Conservation (phyloP, 2,329 filamentous ascomycete species). For the Stromatinia cepivora region DNA sequence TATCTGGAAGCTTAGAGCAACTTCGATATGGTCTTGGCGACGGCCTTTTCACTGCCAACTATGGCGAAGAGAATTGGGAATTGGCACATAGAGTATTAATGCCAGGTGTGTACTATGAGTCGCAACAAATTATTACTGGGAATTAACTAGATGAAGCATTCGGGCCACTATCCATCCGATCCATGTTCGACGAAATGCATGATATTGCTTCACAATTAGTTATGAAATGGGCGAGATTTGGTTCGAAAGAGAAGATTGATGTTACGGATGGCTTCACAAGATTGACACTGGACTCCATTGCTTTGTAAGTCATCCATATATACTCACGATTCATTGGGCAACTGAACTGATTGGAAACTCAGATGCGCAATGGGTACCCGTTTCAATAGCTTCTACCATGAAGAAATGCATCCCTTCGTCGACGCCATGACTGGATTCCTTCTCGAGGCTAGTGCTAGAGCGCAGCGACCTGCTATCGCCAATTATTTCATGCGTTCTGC, state of each 20-base stretch:
- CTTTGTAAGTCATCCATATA: slow-evolving; percentile 46
- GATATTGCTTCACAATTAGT: slow-evolving; percentile 66
- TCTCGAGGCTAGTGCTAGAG: slow-evolving; percentile 54
- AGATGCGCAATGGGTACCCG: slow-evolving; percentile 69
- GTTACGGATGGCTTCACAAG: slow-evolving; percentile 70
- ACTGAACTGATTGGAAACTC: neutral
- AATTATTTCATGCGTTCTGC: slow-evolving; percentile 50
- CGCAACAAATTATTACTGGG: neutral
- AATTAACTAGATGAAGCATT: slow-evolving; percentile 49
- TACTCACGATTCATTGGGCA: neutral
- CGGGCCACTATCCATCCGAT: slow-evolving; percentile 64
- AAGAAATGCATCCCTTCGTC: slow-evolving; percentile 70
- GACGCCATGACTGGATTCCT: slow-evolving; percentile 65
- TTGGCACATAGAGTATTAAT: slow-evolving; percentile 65
- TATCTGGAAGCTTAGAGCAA: slow-evolving; percentile 52
- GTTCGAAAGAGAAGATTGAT: slow-evolving; percentile 56
- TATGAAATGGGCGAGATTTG: slow-evolving; percentile 68
- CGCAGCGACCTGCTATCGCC: slow-evolving; percentile 47
- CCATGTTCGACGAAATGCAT: slow-evolving; percentile 70
- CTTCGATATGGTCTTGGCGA: slow-evolving; percentile 62
- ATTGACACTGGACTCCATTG: slow-evolving; percentile 63
- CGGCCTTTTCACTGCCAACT: slow-evolving; percentile 62
- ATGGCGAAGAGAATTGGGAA: slow-evolving; percentile 62
- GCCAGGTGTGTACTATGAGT: slow-evolving; percentile 43
- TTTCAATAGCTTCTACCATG: slow-evolving; percentile 75